phyloP scores from a whole-genome alignment of 2,329 filamentous ascomycete species.

The Microascus cirrosus region DNA sequence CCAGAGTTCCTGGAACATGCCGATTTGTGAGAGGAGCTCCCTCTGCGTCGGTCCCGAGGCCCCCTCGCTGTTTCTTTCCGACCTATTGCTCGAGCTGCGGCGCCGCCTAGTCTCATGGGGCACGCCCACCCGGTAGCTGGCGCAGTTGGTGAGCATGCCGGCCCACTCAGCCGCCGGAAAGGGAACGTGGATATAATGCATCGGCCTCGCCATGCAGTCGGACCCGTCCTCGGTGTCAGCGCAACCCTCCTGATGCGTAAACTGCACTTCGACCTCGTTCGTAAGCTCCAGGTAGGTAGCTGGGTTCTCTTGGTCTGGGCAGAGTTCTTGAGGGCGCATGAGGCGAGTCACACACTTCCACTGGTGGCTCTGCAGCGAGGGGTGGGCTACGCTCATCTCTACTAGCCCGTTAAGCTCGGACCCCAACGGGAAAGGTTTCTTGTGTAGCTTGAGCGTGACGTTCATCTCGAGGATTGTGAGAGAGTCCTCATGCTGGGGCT shows the following conservation, averaged over 20 bases:
- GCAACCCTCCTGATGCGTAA: slow-evolving; percentile 39
- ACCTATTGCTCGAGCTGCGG: slow-evolving; percentile 18
- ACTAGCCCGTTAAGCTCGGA: slow-evolving; percentile 49
- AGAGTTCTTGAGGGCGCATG: slow-evolving; percentile 43
- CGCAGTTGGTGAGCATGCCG: slow-evolving; percentile 44
- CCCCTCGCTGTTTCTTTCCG: slow-evolving; percentile 10
- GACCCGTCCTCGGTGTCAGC: slow-evolving; percentile 33
- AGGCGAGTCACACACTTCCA: slow-evolving; percentile 53
- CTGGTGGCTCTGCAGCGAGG: slow-evolving; percentile 39
- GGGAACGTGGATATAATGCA: slow-evolving; percentile 41
- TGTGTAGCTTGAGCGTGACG: slow-evolving; percentile 46
- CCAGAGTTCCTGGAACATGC: slow-evolving; percentile 59
- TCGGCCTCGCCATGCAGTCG: slow-evolving; percentile 35
- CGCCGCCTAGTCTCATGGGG: slow-evolving; percentile 23
- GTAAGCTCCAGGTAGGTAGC: slow-evolving; percentile 30
- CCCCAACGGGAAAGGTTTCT: slow-evolving; percentile 45
- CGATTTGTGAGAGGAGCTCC: slow-evolving; percentile 47
- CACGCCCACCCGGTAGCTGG: slow-evolving; percentile 36
- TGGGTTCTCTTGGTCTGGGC: slow-evolving; percentile 27
- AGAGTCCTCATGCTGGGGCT: slow-evolving; percentile 34
- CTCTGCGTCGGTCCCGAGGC: slow-evolving; percentile 6
- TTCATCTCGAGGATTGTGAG: slow-evolving; percentile 53
- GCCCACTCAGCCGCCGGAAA: slow-evolving; percentile 50
- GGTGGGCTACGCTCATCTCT: slow-evolving; percentile 45
- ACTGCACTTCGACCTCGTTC: slow-evolving; percentile 37